phyloP scores from a whole-genome alignment of 805 yeast genomes.

The Suhomyces sp. region DNA sequence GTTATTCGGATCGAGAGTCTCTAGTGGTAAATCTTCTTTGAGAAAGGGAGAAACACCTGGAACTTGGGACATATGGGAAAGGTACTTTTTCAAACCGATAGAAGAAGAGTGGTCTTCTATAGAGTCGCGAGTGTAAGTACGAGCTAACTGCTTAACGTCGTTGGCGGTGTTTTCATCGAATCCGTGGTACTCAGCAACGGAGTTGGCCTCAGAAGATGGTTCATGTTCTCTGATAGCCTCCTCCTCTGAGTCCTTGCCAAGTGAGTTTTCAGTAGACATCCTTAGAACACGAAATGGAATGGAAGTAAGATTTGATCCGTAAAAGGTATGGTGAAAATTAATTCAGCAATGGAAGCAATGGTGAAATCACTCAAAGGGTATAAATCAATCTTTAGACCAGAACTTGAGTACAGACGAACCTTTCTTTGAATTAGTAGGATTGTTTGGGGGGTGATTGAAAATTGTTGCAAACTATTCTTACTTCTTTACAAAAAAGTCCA shows the following conservation, averaged over 20 bases:
- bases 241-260: slow-evolving; percentile 4
- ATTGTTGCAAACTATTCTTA: too few relatives aligned
- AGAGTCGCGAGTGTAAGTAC: slow-evolving; percentile 18
- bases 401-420: too few relatives aligned
- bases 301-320: too few relatives aligned
- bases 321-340: too few relatives aligned
- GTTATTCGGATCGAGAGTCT: slow-evolving; percentile 55
- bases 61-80: slow-evolving; percentile 52
- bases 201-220: slow-evolving; percentile 13
- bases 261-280: too few relatives aligned
- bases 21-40: slow-evolving; percentile 21
- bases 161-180: slow-evolving; percentile 9
- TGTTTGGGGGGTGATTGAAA: too few relatives aligned
- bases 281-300: too few relatives aligned
- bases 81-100: slow-evolving; percentile 21
- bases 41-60: slow-evolving; percentile 47
- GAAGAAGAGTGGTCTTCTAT: slow-evolving; percentile 1
- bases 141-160: slow-evolving; percentile 22
- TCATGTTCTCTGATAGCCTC: background rate
- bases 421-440: too few relatives aligned
- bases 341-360: too few relatives aligned
- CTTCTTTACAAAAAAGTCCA: too few relatives aligned
- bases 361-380: too few relatives aligned
- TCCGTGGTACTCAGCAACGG: slow-evolving; percentile 13
- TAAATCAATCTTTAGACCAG: too few relatives aligned